A percentile compares a stretch with the other conserved stretches of the same genome.
Evolutionary conservation across 106 monocot genomes (phyloP).

Genomic region (Dactylorhiza incarnata): DNA sequence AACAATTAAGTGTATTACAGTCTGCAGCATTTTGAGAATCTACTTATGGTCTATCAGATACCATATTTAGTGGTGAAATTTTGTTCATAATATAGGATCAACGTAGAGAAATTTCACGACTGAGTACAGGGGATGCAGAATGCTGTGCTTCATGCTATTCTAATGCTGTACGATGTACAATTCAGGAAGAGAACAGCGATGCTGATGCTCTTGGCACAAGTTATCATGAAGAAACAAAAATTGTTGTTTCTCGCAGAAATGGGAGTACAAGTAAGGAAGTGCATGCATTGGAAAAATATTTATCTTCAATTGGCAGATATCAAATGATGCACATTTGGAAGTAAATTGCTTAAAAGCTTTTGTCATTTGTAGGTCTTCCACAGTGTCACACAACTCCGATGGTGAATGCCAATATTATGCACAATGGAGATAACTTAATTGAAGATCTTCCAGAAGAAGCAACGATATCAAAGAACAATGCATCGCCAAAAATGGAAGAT

Average conservation of each 20-base stretch:
- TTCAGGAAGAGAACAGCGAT: neutral
- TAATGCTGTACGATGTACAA: neutral
- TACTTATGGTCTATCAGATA: neutral
- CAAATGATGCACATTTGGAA: neutral
- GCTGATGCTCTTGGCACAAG: neutral
- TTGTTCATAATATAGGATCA: neutral
- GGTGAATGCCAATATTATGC: neutral
- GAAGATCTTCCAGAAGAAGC: conserved; percentile 2
- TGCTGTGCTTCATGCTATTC: conserved; percentile 1
- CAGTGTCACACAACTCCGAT: conserved; percentile 5
- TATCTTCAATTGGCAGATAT: neutral
- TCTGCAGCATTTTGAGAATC: neutral
- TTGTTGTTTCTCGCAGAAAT: neutral
- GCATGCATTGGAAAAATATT: neutral
- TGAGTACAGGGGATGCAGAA: neutral
- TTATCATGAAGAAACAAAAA: neutral
- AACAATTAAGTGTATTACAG: neutral
- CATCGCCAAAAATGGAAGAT: conserved; percentile 6
- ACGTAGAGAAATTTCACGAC: neutral
- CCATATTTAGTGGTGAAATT: neutral
- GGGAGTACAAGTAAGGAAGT: conserved; percentile 7
- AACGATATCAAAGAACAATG: conserved; percentile 6
- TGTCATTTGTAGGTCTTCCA: conserved; percentile 8
- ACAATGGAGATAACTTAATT: neutral
- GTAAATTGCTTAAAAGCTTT: neutral